A percentile compares a stretch with the other conserved stretches of the same genome.
phyloP scores from a whole-genome alignment of 2,329 filamentous ascomycete species.

The Xylaria sp. region DNA sequence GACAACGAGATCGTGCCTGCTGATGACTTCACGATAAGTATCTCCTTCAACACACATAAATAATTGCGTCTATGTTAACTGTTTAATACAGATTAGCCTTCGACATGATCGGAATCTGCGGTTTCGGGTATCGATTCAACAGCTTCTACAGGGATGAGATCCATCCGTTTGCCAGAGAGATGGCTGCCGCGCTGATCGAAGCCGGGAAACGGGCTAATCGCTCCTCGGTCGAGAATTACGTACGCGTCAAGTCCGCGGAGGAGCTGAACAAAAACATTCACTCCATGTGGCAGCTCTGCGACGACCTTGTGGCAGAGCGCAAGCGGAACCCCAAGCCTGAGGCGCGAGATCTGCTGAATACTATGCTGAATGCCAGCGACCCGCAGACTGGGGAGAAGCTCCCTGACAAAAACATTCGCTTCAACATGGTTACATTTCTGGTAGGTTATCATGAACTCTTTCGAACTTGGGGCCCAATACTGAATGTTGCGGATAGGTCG shows the following conservation, averaged over 20 bases:
- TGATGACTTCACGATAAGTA: conserved; percentile 37
- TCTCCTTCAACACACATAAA: not conserved
- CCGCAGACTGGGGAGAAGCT: conserved; percentile 32
- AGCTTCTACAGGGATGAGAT: conserved; percentile 35
- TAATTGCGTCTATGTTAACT: conserved; percentile 3
- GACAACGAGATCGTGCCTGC: conserved; percentile 29
- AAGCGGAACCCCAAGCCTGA: conserved; percentile 33
- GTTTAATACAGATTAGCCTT: conserved; percentile 31
- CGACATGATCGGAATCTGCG: conserved; percentile 32
- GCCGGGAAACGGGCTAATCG: conserved; percentile 33
- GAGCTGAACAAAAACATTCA: conserved; percentile 27
- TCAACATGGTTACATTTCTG: conserved; percentile 39
- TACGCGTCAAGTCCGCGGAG: conserved; percentile 25
- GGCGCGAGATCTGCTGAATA: conserved; percentile 27
- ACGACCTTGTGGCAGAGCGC: conserved; percentile 34
- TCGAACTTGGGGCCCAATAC: not conserved
- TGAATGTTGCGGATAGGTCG: conserved; percentile 22
- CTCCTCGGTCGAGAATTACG: conserved; percentile 21
- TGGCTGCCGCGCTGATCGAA: conserved; percentile 26
- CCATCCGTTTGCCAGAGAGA: conserved; percentile 32
- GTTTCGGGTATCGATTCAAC: conserved; percentile 35
- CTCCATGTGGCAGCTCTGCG: conserved; percentile 34
- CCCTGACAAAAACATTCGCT: conserved; percentile 30
- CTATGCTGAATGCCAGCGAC: conserved; percentile 32
- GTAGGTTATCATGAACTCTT: conserved; percentile 8